A percentile compares a stretch with the other conserved stretches of the same genome.
Evolutionary conservation across 1,284 basidiomycete genomes (phyloP).

Genomic region (Cutaneotrichosporon cavernicola): DNA sequence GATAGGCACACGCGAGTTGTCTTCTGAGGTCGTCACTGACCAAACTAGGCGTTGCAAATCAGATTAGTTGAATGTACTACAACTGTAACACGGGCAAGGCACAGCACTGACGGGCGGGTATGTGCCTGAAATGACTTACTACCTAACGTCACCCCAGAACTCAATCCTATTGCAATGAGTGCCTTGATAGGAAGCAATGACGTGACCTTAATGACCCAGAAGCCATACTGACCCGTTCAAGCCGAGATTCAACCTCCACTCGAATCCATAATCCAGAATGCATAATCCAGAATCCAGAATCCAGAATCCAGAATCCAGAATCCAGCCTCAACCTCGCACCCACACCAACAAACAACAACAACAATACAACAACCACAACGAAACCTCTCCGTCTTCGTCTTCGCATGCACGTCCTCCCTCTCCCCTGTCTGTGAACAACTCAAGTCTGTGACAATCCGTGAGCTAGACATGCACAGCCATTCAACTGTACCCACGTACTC

Average conservation of each 20-base stretch:
- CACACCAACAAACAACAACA: not conserved
- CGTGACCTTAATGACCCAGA: not conserved
- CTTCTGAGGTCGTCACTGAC: too few relatives aligned
- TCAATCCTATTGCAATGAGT: not conserved
- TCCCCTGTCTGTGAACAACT: not conserved
- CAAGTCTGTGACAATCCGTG: not conserved
- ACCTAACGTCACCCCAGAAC: not conserved
- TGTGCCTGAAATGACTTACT: not conserved
- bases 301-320: too few relatives aligned
- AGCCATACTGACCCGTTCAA: too few relatives aligned
- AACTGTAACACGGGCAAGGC: too few relatives aligned
- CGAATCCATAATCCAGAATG: too few relatives aligned
- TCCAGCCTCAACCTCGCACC: not conserved
- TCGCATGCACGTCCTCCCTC: not conserved
- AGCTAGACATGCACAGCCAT: not conserved
- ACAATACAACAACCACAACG: not conserved
- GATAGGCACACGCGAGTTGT: too few relatives aligned
- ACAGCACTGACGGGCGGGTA: not conserved
- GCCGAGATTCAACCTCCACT: too few relatives aligned
- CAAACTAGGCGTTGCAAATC: too few relatives aligned
- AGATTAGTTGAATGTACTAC: too few relatives aligned
- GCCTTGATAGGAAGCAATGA: not conserved
- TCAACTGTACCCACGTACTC: not conserved
- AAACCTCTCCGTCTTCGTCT: not conserved
- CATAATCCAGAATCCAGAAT: too few relatives aligned